A percentile compares a stretch with the other conserved stretches of the same genome.
Evolutionary conservation across 2,329 filamentous ascomycete species (phyloP).

Genomic region (Trichophyton equinum): DNA sequence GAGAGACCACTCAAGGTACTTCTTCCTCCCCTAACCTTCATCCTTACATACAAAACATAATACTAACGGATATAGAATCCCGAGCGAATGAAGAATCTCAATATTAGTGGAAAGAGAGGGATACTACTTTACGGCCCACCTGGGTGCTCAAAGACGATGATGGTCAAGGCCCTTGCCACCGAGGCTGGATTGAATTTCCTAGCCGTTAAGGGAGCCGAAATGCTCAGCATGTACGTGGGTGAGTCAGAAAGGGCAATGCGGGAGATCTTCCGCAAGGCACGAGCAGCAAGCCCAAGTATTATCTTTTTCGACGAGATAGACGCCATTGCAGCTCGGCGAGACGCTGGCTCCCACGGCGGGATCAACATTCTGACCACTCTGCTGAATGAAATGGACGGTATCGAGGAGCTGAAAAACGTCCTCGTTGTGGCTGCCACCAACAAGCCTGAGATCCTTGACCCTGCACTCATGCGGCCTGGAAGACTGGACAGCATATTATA

Average conservation of each 20-base stretch:
- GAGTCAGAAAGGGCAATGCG: constrained; percentile 81
- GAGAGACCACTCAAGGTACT: constrained; percentile 45
- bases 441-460: constrained; percentile 71
- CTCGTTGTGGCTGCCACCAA: constrained; percentile 87
- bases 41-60: not conserved
- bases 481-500: constrained; percentile 77
- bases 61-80: constrained; percentile 28
- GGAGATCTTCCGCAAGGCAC: constrained; percentile 72
- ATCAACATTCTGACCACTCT: constrained; percentile 82
- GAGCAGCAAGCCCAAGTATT: constrained; percentile 76
- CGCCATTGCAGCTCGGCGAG: constrained; percentile 55
- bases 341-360: constrained; percentile 37
- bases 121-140: constrained; percentile 84
- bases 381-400: constrained; percentile 91
- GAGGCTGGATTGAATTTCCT: constrained; percentile 89
- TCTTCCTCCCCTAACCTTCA: not conserved
- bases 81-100: constrained; percentile 39
- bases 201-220: constrained; percentile 82
- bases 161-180: constrained; percentile 79
- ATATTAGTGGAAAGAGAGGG: constrained; percentile 57
- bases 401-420: constrained; percentile 70
- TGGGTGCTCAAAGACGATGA: constrained; percentile 88
- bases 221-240: constrained; percentile 94
- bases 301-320: constrained; percentile 98
- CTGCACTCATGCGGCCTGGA: constrained; percentile 72